Evolutionary conservation across 768 basidiomycete genomes (phyloP).

Genomic region (Hygrophoropsis aurantiaca): DNA sequence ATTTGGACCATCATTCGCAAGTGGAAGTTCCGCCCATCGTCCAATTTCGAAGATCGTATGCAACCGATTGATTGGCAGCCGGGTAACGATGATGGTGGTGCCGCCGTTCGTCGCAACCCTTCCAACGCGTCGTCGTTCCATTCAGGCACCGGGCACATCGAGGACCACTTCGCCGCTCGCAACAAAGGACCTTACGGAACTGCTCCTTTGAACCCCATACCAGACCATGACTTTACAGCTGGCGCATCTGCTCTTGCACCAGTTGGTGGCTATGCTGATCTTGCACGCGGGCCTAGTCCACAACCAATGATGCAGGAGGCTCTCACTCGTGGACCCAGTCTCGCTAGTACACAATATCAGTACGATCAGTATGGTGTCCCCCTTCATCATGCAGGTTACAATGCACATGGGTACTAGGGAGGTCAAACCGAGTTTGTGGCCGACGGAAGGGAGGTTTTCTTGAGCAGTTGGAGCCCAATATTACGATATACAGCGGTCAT

Average conservation of each 20-base stretch:
- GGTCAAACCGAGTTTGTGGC: slow-evolving; percentile 1
- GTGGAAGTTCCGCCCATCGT: slow-evolving; percentile 84
- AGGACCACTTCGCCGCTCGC: slow-evolving; percentile 34
- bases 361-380: slow-evolving; percentile 60
- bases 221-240: slow-evolving; percentile 78
- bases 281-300: slow-evolving; percentile 72
- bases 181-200: slow-evolving; percentile 24
- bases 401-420: slow-evolving; percentile 16
- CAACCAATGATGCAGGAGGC: slow-evolving; percentile 52
- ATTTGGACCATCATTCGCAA: slow-evolving; percentile 91
- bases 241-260: slow-evolving; percentile 56
- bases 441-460: too few species aligned
- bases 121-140: slow-evolving; percentile 74
- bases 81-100: slow-evolving; percentile 42
- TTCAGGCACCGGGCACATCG: slow-evolving; percentile 42
- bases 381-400: slow-evolving; percentile 49
- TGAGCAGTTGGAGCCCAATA: too few species aligned
- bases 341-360: slow-evolving; percentile 44
- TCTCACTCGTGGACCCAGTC: slow-evolving; percentile 35
- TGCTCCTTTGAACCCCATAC: slow-evolving; percentile 43
- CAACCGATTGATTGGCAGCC: slow-evolving; percentile 89
- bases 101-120: slow-evolving; percentile 47
- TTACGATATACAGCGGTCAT: not conserved
- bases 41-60: slow-evolving; percentile 80
- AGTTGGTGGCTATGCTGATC: slow-evolving; percentile 80